Percentiles rank a stretch among this genome's conserved stretches.
phyloP scores from a whole-genome alignment of 768 basidiomycete species.

The Lactifluus subvellereus region DNA sequence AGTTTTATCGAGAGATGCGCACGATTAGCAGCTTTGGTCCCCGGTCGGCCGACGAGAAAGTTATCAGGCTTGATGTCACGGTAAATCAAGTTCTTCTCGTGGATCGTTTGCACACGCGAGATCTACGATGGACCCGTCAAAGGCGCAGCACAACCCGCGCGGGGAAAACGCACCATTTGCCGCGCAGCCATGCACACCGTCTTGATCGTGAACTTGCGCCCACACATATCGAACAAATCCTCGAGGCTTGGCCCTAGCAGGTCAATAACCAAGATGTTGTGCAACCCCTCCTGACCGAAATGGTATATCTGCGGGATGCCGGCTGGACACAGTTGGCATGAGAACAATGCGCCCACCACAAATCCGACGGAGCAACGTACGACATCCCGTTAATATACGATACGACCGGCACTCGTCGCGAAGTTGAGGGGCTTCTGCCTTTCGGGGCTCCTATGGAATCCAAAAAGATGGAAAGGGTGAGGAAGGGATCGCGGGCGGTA shows the following conservation, averaged over 20 bases:
- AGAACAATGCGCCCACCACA: slow-evolving; percentile 15
- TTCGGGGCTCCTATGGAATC: slow-evolving; percentile 68
- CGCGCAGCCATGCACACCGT: slow-evolving; percentile 98
- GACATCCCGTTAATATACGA: slow-evolving; percentile 82
- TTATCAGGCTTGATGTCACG: slow-evolving; percentile 99
- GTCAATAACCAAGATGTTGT: slow-evolving; percentile 99
- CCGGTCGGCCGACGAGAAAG: slow-evolving; percentile 92
- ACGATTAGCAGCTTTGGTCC: slow-evolving; percentile 86
- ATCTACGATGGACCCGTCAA: slow-evolving; percentile 45
- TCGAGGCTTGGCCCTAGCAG: slow-evolving; percentile 94
- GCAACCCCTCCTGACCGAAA: slow-evolving; percentile 97
- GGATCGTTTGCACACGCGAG: slow-evolving; percentile 93
- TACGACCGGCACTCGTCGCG: slow-evolving; percentile 98
- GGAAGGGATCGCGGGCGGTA: slow-evolving; percentile 9
- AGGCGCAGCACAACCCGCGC: background rate
- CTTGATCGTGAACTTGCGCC: slow-evolving; percentile 95
- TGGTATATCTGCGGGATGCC: slow-evolving; percentile 99
- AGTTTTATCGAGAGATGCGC: slow-evolving; percentile 26
- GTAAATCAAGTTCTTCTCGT: slow-evolving; percentile 99
- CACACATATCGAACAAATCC: slow-evolving; percentile 99
- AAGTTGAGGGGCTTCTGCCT: slow-evolving; percentile 95
- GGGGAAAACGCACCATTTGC: slow-evolving; percentile 67
- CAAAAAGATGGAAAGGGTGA: slow-evolving; percentile 3
- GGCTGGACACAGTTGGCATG: slow-evolving; percentile 42
- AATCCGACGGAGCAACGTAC: slow-evolving; percentile 37